These are phyloP conservation scores for Madurella mycetomatis DNA, from an alignment of 2,329 filamentous ascomycete species.

Conservation along the genomic window DNA sequence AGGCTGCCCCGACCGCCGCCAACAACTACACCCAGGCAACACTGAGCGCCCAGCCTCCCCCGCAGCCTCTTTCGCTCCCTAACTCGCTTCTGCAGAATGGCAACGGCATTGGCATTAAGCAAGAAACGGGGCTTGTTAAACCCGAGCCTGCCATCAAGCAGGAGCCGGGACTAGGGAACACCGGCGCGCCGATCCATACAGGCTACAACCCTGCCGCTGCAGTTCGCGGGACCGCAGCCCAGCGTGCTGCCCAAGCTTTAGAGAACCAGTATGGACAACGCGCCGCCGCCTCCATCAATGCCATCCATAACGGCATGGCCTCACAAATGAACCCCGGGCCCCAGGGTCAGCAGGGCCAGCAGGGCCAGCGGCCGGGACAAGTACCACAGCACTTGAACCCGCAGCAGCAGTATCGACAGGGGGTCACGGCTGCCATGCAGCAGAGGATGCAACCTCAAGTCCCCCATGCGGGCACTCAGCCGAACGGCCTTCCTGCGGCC, in stretches of 20 bases:
- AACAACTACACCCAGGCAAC: conserved; percentile 33
- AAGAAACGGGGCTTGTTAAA: conserved; percentile 33
- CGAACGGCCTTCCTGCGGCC: conserved; percentile 38
- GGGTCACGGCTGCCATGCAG: conserved; percentile 32
- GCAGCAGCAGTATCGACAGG: conserved; percentile 34
- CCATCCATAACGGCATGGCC: conserved; percentile 47
- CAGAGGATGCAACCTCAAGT: conserved; percentile 30
- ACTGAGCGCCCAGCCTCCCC: conserved; percentile 33
- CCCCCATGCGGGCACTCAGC: conserved; percentile 35
- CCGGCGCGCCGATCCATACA: conserved; percentile 32
- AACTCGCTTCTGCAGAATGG: conserved; percentile 28
- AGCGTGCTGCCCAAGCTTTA: conserved; percentile 53
- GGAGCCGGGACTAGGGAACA: conserved; percentile 42
- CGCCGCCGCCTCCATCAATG: conserved; percentile 63
- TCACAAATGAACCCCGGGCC: conserved; percentile 5
- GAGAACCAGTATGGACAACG: conserved; percentile 57
- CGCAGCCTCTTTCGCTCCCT: conserved; percentile 28
- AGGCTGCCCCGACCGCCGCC: conserved; percentile 23
- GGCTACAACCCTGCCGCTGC: conserved; percentile 33
- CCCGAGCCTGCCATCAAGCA: conserved; percentile 45
- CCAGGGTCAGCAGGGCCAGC: conserved; percentile 20
- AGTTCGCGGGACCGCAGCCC: conserved; percentile 40
- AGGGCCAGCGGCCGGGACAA: conserved; percentile 21
- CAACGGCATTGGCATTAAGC: conserved; percentile 30
- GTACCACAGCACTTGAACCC: conserved; percentile 31